phyloP scores from a whole-genome alignment of 23 red algal species.

The Gracilaria domingensis region DNA sequence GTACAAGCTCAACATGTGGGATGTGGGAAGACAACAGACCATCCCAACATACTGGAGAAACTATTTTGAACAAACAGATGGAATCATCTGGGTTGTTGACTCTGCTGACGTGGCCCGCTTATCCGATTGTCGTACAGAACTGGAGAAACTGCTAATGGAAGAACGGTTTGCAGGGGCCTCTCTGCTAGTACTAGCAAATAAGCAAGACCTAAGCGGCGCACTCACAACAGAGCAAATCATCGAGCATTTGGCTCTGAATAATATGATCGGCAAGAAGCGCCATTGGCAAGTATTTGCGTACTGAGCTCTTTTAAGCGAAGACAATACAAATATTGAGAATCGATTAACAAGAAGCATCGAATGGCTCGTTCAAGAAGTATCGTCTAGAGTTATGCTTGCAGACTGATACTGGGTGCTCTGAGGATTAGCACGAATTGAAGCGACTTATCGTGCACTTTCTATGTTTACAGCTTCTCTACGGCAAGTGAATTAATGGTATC shows the following conservation, averaged over 20 bases:
- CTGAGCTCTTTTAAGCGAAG: slow-evolving; percentile 40
- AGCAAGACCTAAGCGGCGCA: slow-evolving; percentile 89
- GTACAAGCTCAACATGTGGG: slow-evolving; percentile 94
- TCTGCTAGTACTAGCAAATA: slow-evolving; percentile 90
- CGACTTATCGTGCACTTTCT: background rate
- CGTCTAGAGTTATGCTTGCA: slow-evolving; percentile 51
- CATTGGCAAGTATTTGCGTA: slow-evolving; percentile 81
- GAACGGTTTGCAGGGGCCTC: slow-evolving; percentile 89
- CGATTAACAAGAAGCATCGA: slow-evolving; percentile 34
- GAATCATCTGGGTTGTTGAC: slow-evolving; percentile 97
- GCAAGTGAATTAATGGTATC: slow-evolving; percentile 19
- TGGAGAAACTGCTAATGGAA: slow-evolving; percentile 80
- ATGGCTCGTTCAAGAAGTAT: slow-evolving; percentile 79
- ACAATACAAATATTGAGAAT: background rate
- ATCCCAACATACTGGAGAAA: slow-evolving; percentile 97
- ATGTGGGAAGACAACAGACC: slow-evolving; percentile 94
- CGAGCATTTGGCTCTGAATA: slow-evolving; percentile 58
- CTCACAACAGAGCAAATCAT: slow-evolving; percentile 61
- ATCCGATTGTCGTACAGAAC: slow-evolving; percentile 61
- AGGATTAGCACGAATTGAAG: background rate
- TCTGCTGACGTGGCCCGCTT: slow-evolving; percentile 77
- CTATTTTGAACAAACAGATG: slow-evolving; percentile 99
- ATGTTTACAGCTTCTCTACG: slow-evolving; percentile 23
- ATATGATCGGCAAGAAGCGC: slow-evolving; percentile 71
- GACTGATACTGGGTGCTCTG: slow-evolving; percentile 8